Base-by-base conservation (phyloP, 169 alveolate genomes). In the Plasmodium billcollinsi region DNA sequence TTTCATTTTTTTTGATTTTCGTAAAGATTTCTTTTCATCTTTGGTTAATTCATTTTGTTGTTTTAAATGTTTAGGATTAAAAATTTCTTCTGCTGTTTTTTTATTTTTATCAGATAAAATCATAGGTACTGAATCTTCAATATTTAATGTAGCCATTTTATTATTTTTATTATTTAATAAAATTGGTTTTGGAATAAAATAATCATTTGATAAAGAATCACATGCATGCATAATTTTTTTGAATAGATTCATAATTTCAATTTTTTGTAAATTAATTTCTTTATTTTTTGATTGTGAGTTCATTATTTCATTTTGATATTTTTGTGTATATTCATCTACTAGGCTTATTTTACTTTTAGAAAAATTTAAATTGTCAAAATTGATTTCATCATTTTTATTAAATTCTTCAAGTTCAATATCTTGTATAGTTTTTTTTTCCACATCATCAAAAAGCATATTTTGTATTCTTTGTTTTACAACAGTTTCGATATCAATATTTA, bases 391-490 rank as follows among this genome's bases (percentile, higher is more conserved):
- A 39, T 88, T 66, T 12, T 88, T 72, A 7, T 62, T 56, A 54
- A 63, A 29, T 9, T 12, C 61, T 45, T 73, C 52, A 6, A 71
- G 71, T 8, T 90, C 88, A 73, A 88, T 88, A 20, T 91, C 94
- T 69, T 89, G 94, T 20, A 74, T 72, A 24, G 88, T 45, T 12
- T 72, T 73, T 70, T 94, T 94, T 78, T 95, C 97, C 6, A 95
- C 96, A 62, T 95, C 94, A 71, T 95, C 97, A 80, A 95, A 95
- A 26, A 94, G 90, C 73, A 83, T 92, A 15, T 93, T 90, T 73
- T 94, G 78, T 12, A 95, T 94, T 39, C 97, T 49, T 29, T 94
- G 96, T 73, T 78, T 88, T 18, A 95, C 94, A 29, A 95, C 93
- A 6, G 73, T 45, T 73, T 92, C 96, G 6, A 93, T 58, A 45